These are phyloP conservation scores for Peziza echinospora DNA, from an alignment of 495 filamentous ascomycete genomes.

Conservation along the genomic window DNA sequence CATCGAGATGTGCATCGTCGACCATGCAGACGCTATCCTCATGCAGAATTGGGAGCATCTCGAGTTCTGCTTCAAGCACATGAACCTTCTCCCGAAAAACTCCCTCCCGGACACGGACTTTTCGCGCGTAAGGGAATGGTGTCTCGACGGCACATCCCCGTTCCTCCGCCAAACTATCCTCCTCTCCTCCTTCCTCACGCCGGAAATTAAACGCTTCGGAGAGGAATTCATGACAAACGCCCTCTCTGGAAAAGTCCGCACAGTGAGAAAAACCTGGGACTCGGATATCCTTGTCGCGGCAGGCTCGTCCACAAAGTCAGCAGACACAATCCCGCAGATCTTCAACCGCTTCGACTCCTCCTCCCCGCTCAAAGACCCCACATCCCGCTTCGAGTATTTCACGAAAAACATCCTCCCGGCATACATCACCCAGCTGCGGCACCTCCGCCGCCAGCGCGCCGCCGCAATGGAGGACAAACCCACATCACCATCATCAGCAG, in stretches of 20 bases:
- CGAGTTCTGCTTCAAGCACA: conserved; percentile 69
- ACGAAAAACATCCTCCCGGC: conserved; percentile 50
- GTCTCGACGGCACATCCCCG: conserved; percentile 63
- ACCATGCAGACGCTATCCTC: conserved; percentile 78
- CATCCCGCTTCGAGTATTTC: conserved; percentile 84
- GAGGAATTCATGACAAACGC: conserved; percentile 51
- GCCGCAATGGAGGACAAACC: conserved; percentile 27
- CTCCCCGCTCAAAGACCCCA: conserved; percentile 49
- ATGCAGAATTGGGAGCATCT: conserved; percentile 99
- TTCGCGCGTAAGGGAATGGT: conserved; percentile 73
- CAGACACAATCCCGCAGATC: conserved; percentile 32
- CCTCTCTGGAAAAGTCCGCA: conserved; percentile 49
- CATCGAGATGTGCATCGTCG: conserved; percentile 70
- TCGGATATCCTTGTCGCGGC: too few species aligned
- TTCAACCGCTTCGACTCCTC: conserved; percentile 70
- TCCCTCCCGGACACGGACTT: conserved; percentile 77
- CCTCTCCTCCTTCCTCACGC: conserved; percentile 61
- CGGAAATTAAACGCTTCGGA: conserved; percentile 66
- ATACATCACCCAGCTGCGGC: too few species aligned
- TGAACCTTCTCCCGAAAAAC: conserved; percentile 76
- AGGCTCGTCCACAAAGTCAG: conserved; percentile 41
- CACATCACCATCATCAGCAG: background rate
- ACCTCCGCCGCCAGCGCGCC: too few species aligned
- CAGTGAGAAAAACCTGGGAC: conserved; percentile 46
- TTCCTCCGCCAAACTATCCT: conserved; percentile 69